Base-by-base conservation (phyloP, 2,329 filamentous ascomycete genomes). In the Hymenoscyphus scutula region DNA sequence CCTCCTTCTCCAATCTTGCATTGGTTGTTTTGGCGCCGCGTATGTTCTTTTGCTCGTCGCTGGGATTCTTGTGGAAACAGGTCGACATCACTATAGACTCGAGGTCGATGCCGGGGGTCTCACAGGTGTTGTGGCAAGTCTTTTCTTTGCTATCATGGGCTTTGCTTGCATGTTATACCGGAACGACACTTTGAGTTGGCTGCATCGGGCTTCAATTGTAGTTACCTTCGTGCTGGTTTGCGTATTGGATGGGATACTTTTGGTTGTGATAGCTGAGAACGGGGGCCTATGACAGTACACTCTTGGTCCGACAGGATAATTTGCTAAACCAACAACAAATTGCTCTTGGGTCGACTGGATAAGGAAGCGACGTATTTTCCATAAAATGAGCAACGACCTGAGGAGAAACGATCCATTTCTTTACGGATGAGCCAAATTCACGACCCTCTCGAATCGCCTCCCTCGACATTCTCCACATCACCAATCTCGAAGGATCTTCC, bases 91-190 rank as follows among this genome's bases (percentile, higher is more conserved):
- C 73, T 80, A 89, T 67, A 80, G 83, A 4, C 80, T 86, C n/a
- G 86, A 91, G 73, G 90, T 94, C 3, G 89, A 93, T 69, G 84
- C 84, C 0, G 90, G 87, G 8, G 88, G 90, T 1, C 81, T 90
- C 1, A 79, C 91, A 48, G 90, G 89, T 10, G 86, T 89, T 17
- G 81, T 90, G 34, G 80, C 84, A 32, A 90, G 87, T 66, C 73
- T 92, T 48, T 81, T 86, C 64, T 86, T 86, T 69, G 85, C 84
- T 0, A 84, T 86, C 55, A 78, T 82, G 13, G 89, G 82, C 0
- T 78, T 91, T 6, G 84, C 82, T 37, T 81, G 83, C 72, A 81
- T 84, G 66, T 73, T 88, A 13, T 82, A 82, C 58, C 79, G 85
- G 38, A 75, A 77, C 48, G 80, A 82, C 56, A 72, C 70, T 15